Evolutionary conservation across 2,329 filamentous ascomycete genomes (phyloP), one percentile per base, ranked within the genome.

Genomic region (Colletotrichum plurivorum): DNA sequence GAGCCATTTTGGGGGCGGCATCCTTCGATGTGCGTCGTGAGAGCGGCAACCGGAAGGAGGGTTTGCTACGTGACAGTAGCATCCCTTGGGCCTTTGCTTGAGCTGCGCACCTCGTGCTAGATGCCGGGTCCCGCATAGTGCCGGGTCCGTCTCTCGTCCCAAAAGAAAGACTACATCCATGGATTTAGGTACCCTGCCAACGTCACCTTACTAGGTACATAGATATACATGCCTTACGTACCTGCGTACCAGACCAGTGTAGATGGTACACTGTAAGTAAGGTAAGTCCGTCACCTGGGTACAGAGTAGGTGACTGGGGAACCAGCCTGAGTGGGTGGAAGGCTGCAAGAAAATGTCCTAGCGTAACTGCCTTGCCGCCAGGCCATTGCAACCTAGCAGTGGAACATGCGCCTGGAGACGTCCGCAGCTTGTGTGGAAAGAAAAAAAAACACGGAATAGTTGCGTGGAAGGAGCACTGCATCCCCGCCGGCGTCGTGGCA

Each of bases 291-390:
- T 36, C 10, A 10, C 31, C 31, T 36, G 2, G 8, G 31, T 36
- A 25, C 22, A 25, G 22, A 25, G 22, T 27, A 18, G 48, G 15
- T 46, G 31, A 13, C 15, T 18, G 20, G 18, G 31, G 31, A 31
- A 4, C 25, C 18, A 12, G n/a, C 18, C 45, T 31, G 22, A 18
- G 13, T 39, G 57, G 27, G 36, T 15, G 49, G 25, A 31, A 52
- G 48, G 31, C 55, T 60, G 51, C 51, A 15, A 46, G 43, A 56
- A 51, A 54, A 55, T 20, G 15, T 51, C 62, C 41, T 60, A 56
- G 66, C 61, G 54, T 41, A 18, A 39, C 63, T 54, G 65, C 65
- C 62, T 59, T 60, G n/a, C 18, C 27, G 27, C 27, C 22, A 60
- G 55, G 43, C 49, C 54, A 18, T 55, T 49, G 10, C 43, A 36